phyloP scores from a whole-genome alignment of 2,329 filamentous ascomycete species.

The Coniochaeta hoffmannii region DNA sequence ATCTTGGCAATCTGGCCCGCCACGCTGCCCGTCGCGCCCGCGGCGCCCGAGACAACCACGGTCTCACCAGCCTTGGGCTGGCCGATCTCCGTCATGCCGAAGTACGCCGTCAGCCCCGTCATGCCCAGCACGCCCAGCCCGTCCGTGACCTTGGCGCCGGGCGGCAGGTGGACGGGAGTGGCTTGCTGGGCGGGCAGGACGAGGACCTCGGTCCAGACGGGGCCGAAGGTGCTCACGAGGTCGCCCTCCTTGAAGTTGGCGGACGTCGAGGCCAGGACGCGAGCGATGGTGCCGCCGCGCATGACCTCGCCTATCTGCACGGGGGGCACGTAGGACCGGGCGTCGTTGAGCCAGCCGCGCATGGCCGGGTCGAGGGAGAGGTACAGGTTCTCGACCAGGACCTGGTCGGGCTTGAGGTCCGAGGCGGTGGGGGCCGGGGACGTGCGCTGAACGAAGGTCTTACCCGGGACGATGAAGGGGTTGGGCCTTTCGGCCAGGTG shows the following conservation, averaged over 20 bases:
- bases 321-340: slow-evolving; percentile 47
- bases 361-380: slow-evolving; percentile 57
- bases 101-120: slow-evolving; percentile 60
- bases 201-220: slow-evolving; percentile 52
- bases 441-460: slow-evolving; percentile 53
- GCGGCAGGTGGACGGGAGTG: slow-evolving; percentile 17
- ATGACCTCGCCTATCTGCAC: slow-evolving; percentile 54
- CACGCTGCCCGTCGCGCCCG: slow-evolving; percentile 59
- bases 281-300: slow-evolving; percentile 47
- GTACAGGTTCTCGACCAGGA: slow-evolving; percentile 44
- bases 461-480: slow-evolving; percentile 52
- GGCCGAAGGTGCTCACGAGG: slow-evolving; percentile 36
- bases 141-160: slow-evolving; percentile 35
- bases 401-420: slow-evolving; percentile 42
- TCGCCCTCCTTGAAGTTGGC: slow-evolving; percentile 38
- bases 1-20: slow-evolving; percentile 62
- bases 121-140: slow-evolving; percentile 46
- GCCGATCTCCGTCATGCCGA: slow-evolving; percentile 57
- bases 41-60: slow-evolving; percentile 59
- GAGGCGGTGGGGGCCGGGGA: slow-evolving; percentile 41
- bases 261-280: slow-evolving; percentile 41
- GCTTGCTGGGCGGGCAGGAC: slow-evolving; percentile 38
- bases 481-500: slow-evolving; percentile 58
- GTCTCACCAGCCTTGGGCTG: slow-evolving; percentile 55
- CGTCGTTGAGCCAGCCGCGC: slow-evolving; percentile 52